Base-by-base conservation (phyloP, 169 alveolate species). In the Eimeria necatrix region DNA sequence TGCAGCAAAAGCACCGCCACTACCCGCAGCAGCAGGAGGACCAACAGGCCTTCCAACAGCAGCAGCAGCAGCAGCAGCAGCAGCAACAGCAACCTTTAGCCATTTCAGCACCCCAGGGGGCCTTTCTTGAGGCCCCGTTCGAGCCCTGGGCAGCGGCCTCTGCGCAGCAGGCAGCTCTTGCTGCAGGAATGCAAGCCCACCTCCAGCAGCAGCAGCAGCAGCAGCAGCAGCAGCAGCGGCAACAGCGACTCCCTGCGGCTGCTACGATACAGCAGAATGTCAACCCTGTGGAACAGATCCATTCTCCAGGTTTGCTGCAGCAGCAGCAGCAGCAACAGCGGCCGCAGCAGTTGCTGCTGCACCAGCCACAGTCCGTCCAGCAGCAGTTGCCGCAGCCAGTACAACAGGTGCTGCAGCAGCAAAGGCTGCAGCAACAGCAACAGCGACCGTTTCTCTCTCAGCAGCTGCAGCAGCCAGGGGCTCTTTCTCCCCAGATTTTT, bases 291-390 rank as follows among this genome's bases (percentile, higher is more conserved):
- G 20, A 56, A 10, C 22, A 56, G 68, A 56, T 56, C 68, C 68
- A 10, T 56, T 56, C 68, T 56, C 2, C 20, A 56, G 41, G 64
- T 56, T 12, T 56, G 12, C 64, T 12, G 64, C 18, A 9, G 12
- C 64, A 56, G 64, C 64, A 53, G 61, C 61, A 56, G 64, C 64
- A 18, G 78, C 78, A 68, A 7, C 9, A 12, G 78, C 48, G 14
- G 78, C 78, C 9, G 78, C 78, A 18, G 78, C 78, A 68, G 78
- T n/a, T 12, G 78, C 78, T 12, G 78, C 78, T 12, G 78, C 78
- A 18, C 26, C 78, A 16, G 78, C 78, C 9, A n/a, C 78, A 68
- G 78, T 51, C 12, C 26, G 26, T 22, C 26, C 78, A 68, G 78
- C 46, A 68, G 78, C 78, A 68, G 78, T n/a, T 22, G 41, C 78